Base-by-base conservation (phyloP, 2,329 filamentous ascomycete genomes). In the Aspergillus quadricinctus region DNA sequence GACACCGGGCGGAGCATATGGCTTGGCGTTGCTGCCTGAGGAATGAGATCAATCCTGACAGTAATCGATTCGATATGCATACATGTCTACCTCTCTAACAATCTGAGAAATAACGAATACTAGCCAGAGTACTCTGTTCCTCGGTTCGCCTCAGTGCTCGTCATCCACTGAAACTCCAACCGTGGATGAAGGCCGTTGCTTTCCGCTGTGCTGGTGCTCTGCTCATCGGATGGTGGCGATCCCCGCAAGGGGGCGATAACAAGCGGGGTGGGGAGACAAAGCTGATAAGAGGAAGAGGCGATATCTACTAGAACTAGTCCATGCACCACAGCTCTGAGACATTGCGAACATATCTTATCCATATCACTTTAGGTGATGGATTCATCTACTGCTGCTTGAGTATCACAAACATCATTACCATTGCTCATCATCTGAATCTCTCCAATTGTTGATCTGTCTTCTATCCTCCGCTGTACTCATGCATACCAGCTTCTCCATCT, bases 221-320 rank as follows among this genome's bases (percentile, higher is more conserved):
- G 43, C 19, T 17, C 56, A 59, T 71, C 71, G 72, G 72, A 66
- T 52, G 43, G 68, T 72, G 73, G 71, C 72, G 72, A 75, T 72
- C 71, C 66, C 72, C 72, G 72, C 64, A 53, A 9, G 23, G 19
- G 19, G 19, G 21, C 10, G 21, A 25, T 23, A 14, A 46, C 19
- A 5, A 46, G 43, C 2, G 43, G 43, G 19, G 43, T 7, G 43
- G 31, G 6, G 31, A 14, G 5, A 4, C 10, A 14, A 6, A 6
- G 4, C 11, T 35, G 43, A 46, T 46, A 57, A 56, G 56, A 52
- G 51, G 64, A 57, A 56, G 56, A 52, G 51, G 64, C 63, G 64
- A 61, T 65, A 62, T 41, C 57, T 49, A 51, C 63, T 52, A 49
- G 56, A 52, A 31, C 29, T 14, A 31, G 29, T 14, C 29, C 14